A percentile compares a stretch with the other conserved stretches of the same genome.
These are phyloP conservation scores for Leishmania braziliensis DNA, from an alignment of 208 protist species.

Conservation along the genomic window DNA sequence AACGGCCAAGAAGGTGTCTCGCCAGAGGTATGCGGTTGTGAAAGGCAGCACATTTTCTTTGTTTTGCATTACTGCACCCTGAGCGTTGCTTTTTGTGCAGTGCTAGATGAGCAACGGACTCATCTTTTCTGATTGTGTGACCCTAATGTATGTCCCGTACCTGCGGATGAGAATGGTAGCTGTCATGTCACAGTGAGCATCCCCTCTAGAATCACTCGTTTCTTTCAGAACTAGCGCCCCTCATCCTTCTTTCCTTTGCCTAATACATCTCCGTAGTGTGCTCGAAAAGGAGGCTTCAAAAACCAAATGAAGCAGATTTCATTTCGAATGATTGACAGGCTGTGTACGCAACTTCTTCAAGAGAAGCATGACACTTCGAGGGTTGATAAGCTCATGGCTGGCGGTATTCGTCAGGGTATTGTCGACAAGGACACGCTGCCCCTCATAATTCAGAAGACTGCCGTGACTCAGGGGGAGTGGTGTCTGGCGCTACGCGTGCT, in stretches of 20 bases:
- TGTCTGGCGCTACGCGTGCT: constrained; percentile 57
- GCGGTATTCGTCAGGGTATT: constrained; percentile 60
- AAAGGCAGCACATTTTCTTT: background rate
- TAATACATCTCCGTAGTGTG: background rate
- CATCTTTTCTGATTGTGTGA: background rate
- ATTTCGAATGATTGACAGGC: constrained; percentile 43
- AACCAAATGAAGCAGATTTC: constrained; percentile 39
- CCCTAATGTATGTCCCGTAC: background rate
- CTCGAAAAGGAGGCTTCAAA: background rate
- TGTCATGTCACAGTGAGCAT: background rate
- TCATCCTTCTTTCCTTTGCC: background rate
- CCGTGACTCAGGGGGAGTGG: constrained; percentile 51
- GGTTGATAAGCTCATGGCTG: constrained; percentile 47
- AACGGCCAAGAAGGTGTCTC: background rate
- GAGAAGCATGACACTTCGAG: constrained; percentile 27
- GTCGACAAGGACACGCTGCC: constrained; percentile 71
- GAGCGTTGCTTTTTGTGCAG: background rate
- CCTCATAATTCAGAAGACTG: constrained; percentile 68
- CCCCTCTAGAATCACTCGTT: background rate
- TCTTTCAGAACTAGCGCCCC: background rate
- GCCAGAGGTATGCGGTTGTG: background rate
- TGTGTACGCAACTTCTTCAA: constrained; percentile 56
- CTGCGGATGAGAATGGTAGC: background rate
- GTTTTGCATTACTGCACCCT: background rate
- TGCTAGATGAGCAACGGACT: background rate